A percentile compares a stretch with the other conserved stretches of the same genome.
These are phyloP conservation scores for Arthroderma sp. DNA, from an alignment of 2,329 filamentous ascomycete genomes.

Conservation along the genomic window DNA sequence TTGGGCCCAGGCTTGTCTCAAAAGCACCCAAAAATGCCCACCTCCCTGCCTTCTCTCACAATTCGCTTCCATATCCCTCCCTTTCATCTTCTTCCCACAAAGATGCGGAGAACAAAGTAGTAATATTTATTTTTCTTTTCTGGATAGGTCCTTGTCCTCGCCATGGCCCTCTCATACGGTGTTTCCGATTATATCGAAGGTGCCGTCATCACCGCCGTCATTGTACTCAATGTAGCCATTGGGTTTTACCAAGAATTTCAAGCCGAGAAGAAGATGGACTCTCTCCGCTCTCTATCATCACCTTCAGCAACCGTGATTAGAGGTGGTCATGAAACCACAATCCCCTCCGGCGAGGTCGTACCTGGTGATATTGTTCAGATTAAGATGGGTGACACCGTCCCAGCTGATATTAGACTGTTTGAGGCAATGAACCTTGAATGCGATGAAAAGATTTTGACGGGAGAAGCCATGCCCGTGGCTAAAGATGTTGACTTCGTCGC, in stretches of 20 bases:
- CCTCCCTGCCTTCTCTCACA: too few relatives aligned
- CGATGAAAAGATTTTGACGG: conserved; percentile 52
- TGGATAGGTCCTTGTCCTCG: conserved; percentile 55
- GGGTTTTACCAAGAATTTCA: conserved; percentile 49
- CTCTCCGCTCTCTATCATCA: conserved; percentile 42
- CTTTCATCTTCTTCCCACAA: background rate
- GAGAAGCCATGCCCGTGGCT: conserved; percentile 47
- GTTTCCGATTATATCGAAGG: conserved; percentile 46
- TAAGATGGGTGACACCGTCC: conserved; percentile 45
- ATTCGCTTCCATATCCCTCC: too few relatives aligned
- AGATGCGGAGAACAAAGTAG: conserved; percentile 3
- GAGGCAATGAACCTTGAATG: conserved; percentile 59
- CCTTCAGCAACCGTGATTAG: conserved; percentile 45
- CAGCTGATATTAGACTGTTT: conserved; percentile 43
- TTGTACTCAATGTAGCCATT: conserved; percentile 43
- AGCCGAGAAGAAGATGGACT: conserved; percentile 48
- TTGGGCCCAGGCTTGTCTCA: too few relatives aligned
- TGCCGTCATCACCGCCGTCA: conserved; percentile 46
- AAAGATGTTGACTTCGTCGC: conserved; percentile 32
- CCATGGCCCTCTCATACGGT: conserved; percentile 51
- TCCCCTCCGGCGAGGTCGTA: conserved; percentile 45
- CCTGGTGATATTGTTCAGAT: conserved; percentile 43
- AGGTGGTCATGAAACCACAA: conserved; percentile 39
- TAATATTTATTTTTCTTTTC: conserved; percentile 5
- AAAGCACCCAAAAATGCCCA: too few relatives aligned